Evolutionary conservation across 805 yeast genomes (phyloP).

Genomic region (Candida alai): DNA sequence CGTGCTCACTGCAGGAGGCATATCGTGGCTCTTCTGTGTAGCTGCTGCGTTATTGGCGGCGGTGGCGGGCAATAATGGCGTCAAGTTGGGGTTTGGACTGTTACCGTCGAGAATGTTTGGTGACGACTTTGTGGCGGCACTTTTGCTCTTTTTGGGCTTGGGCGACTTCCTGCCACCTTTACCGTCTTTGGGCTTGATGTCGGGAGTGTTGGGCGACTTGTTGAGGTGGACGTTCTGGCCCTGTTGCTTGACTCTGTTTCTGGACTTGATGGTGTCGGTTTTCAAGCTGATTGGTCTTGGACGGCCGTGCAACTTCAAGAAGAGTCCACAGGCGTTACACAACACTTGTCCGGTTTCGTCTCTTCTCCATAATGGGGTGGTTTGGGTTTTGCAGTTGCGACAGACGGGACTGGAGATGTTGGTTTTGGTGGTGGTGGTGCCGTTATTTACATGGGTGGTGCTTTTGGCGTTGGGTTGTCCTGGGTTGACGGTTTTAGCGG

Average conservation of each 20-base stretch:
- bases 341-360: slow-evolving; percentile 77
- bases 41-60: slow-evolving; percentile 6
- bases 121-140: slow-evolving; percentile 4
- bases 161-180: slow-evolving; percentile 22
- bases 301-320: slow-evolving; percentile 84
- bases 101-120: slow-evolving; percentile 8
- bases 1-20: slow-evolving; percentile 1
- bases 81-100: slow-evolving; percentile 13
- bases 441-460: slow-evolving; percentile 54
- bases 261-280: slow-evolving; percentile 86
- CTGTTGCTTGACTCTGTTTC: slow-evolving; percentile 73
- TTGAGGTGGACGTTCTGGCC: slow-evolving; percentile 15
- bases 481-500: too few species aligned
- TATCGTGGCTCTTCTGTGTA: slow-evolving; percentile 4
- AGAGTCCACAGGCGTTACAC: slow-evolving; percentile 93
- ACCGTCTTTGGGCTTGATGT: slow-evolving; percentile 44
- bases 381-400: slow-evolving; percentile 86
- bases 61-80: slow-evolving; percentile 28
- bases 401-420: slow-evolving; percentile 69
- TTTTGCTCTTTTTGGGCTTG: slow-evolving; percentile 14
- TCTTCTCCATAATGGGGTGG: slow-evolving; percentile 93
- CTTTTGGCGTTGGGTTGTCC: slow-evolving; percentile 63
- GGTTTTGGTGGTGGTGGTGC: slow-evolving; percentile 61
- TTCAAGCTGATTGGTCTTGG: slow-evolving; percentile 89
- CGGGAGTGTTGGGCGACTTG: slow-evolving; percentile 53